Evolutionary conservation across 2,329 filamentous ascomycete genomes (phyloP).

Genomic region (Arthrinium phaeospermum): DNA sequence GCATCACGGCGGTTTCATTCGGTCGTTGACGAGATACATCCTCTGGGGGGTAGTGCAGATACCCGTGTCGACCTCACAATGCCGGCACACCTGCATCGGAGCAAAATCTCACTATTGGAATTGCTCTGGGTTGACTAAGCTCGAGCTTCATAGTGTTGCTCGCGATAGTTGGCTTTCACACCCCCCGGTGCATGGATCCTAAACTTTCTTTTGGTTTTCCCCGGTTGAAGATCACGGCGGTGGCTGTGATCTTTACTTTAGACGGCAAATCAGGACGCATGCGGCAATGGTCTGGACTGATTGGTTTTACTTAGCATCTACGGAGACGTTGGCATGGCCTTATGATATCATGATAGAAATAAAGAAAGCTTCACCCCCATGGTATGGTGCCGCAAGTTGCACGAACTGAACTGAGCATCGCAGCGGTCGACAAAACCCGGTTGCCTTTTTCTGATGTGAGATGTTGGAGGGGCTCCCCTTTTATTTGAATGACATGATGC

Average conservation of each 20-base stretch:
- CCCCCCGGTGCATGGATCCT: constrained; percentile 18
- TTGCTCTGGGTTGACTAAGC: neutral
- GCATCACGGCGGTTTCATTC: neutral
- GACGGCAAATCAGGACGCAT: constrained; percentile 13
- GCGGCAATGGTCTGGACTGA: neutral
- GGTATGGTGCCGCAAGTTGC: neutral
- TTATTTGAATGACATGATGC: neutral
- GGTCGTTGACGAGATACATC: neutral
- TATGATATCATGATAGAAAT: constrained; percentile 16
- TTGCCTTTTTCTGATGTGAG: neutral
- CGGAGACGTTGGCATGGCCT: constrained; percentile 13
- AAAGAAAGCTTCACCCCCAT: neutral
- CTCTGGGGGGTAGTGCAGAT: neutral
- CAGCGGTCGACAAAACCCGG: neutral
- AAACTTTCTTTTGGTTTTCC: constrained; percentile 15
- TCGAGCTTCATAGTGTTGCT: neutral
- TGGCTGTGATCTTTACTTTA: constrained; percentile 18
- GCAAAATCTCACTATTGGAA: neutral
- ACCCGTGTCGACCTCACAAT: neutral
- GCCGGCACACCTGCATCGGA: neutral
- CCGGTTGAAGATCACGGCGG: neutral
- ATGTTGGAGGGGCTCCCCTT: neutral
- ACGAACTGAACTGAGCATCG: neutral
- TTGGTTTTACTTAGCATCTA: constrained; percentile 1
- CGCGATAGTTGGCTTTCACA: neutral